Base-by-base conservation (phyloP, 768 basidiomycete genomes). In the Xerocomellus amylosporus region DNA sequence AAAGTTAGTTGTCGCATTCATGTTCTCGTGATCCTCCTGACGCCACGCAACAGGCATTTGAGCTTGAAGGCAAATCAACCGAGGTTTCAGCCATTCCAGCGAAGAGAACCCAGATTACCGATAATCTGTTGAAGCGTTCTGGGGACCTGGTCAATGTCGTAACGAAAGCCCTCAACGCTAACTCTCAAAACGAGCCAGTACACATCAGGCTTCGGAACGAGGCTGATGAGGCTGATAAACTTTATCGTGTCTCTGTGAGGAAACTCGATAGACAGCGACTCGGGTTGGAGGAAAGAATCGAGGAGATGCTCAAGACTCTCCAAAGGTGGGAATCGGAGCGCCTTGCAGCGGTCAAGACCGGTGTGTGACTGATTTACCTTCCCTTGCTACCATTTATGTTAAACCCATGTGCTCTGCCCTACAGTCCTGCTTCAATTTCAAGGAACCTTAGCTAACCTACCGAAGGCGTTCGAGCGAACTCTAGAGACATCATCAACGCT, bases 321-420 rank as follows among this genome's bases (percentile, higher is more conserved):
- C 93, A 96, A 68, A 78, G 79, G 52, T 93, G 90, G 90, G 94
- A 97, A 73, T 69, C 78, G 38, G 94, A 96, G 61, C 76, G 94
- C 44, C 74, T 96, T 64, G 75, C 85, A 24, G 88, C 90, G 4
- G 83, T 96, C 54, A 94, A 94, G 76, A 89, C 89, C 5, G 89
- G 90, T 67, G 33, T 20, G 67, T 85, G 59, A 51, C 71, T 58
- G 14, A 10, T 49, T 49, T 17, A 30, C 22, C 6, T 47, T 5
- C 7, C 17, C 13, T 45, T 20, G 17, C 17, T 26, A 31, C 8
- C 26, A 3, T 38, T 31, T 5, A 37, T 46, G 14, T 33, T 40
- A 2, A 55, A 36, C 15, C 14, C 30, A 20, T n/a, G 30, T 59
- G 26, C 50, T 44, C 3, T 56, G 24, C 39, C 48, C 15, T 47